These are phyloP conservation scores for Helotiales sp. DNA, from an alignment of 2,329 filamentous ascomycete species.

Conservation along the genomic window DNA sequence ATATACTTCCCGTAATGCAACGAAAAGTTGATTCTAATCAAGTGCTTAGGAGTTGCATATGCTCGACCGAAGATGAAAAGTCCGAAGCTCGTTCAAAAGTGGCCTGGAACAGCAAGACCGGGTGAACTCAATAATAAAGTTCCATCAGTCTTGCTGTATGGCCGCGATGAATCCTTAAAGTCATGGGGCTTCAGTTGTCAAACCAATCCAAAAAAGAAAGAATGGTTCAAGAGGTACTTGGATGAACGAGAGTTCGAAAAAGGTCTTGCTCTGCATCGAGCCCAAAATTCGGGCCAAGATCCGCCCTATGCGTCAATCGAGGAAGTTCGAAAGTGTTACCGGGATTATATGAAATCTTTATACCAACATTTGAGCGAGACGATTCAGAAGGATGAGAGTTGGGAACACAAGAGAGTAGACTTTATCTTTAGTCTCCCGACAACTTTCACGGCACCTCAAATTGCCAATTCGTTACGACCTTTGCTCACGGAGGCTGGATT, in stretches of 20 bases:
- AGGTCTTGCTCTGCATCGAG: neutral
- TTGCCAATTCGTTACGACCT: neutral
- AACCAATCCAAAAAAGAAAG: neutral
- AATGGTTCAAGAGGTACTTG: neutral
- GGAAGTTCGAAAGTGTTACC: neutral
- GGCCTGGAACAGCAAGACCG: neutral
- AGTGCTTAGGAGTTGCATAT: neutral
- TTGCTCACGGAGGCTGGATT: constrained; percentile 4
- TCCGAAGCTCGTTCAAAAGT: neutral
- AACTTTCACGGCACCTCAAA: neutral
- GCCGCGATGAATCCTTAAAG: neutral
- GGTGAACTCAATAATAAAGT: neutral
- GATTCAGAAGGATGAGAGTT: neutral
- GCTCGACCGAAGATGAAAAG: neutral
- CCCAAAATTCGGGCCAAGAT: neutral
- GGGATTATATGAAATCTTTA: neutral
- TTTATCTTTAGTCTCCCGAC: constrained; percentile 12
- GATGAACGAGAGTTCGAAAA: neutral
- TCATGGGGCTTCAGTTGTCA: neutral
- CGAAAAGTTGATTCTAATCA: neutral
- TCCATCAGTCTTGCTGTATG: neutral
- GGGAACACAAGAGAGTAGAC: neutral
- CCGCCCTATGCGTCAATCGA: neutral
- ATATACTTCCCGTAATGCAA: neutral
- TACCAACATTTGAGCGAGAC: neutral